phyloP scores from a whole-genome alignment of 306 rosid species.

The Inga leiocalycina region DNA sequence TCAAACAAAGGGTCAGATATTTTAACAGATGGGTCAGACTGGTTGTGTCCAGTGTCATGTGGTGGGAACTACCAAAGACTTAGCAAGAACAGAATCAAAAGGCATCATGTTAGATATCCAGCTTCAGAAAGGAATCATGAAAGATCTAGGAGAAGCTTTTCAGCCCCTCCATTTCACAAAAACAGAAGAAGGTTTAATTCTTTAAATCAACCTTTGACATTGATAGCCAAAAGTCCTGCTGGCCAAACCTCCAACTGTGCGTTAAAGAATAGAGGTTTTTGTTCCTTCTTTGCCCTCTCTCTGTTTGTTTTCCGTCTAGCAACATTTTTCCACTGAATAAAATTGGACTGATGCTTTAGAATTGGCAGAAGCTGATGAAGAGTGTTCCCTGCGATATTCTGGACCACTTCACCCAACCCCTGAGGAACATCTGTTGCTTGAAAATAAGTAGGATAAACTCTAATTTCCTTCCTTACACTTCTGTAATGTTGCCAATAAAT shows the following conservation, averaged over 20 bases:
- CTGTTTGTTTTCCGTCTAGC: constrained; percentile 18
- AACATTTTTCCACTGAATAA: constrained; percentile 24
- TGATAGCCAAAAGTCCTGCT: constrained; percentile 35
- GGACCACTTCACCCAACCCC: constrained; percentile 27
- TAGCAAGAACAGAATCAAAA: constrained; percentile 38
- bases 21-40: constrained; percentile 40
- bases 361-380: constrained; percentile 50
- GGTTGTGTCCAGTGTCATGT: constrained; percentile 37
- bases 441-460: constrained; percentile 46
- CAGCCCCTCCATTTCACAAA: constrained; percentile 83
- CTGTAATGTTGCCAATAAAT: constrained; percentile 33
- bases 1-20: constrained; percentile 40
- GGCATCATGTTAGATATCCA: constrained; percentile 33
- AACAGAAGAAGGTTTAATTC: constrained; percentile 60
- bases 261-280: constrained; percentile 53
- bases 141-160: constrained; percentile 69
- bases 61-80: constrained; percentile 37
- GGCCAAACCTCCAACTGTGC: constrained; percentile 38
- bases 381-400: constrained; percentile 40
- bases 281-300: constrained; percentile 1
- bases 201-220: constrained; percentile 47
- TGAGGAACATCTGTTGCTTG: constrained; percentile 42
- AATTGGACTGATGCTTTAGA: constrained; percentile 31
- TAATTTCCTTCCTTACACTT: constrained; percentile 32
- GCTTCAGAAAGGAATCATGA: constrained; percentile 35